A percentile compares a stretch with the other conserved stretches of the same genome.
phyloP scores from a whole-genome alignment of 2,329 filamentous ascomycete species.

The Penicillium sp. region DNA sequence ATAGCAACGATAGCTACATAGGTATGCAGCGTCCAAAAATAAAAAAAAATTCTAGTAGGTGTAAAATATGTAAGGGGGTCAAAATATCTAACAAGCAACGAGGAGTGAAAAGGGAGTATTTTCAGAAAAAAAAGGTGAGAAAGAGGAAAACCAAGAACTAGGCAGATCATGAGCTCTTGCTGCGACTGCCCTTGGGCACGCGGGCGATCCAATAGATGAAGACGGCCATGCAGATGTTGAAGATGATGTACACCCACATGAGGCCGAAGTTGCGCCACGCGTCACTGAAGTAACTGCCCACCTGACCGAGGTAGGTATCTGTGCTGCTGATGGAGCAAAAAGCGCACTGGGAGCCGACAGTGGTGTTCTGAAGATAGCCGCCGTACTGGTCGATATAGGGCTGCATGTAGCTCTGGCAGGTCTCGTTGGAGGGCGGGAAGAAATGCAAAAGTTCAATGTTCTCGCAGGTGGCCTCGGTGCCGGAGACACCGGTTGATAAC shows the following conservation, averaged over 20 bases:
- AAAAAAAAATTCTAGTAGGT: no score
- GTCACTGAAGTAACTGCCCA: conserved; percentile 46
- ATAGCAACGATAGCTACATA: no score
- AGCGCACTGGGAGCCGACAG: conserved; percentile 47
- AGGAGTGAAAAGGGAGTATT: not conserved
- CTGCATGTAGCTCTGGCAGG: conserved; percentile 55
- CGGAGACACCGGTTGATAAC: conserved; percentile 39
- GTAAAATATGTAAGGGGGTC: no score
- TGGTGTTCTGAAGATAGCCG: conserved; percentile 46
- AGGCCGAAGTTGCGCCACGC: conserved; percentile 70
- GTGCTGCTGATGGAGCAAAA: conserved; percentile 50
- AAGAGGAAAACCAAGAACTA: not conserved
- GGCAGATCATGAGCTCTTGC: conserved; percentile 11
- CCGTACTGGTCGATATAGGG: conserved; percentile 38
- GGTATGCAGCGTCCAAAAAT: no score
- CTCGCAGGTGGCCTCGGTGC: conserved; percentile 31
- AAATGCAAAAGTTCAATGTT: conserved; percentile 33
- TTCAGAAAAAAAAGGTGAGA: not conserved
- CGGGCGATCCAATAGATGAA: conserved; percentile 62
- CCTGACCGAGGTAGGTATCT: conserved; percentile 48
- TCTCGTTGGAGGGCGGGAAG: conserved; percentile 56
- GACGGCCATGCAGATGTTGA: conserved; percentile 61
- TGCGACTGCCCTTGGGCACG: conserved; percentile 46
- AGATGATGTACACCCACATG: conserved; percentile 63
- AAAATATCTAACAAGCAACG: not conserved